A percentile compares a stretch with the other conserved stretches of the same genome.
These are phyloP conservation scores for Solanum hybrid DNA, from an alignment of 305 asterid species.

Conservation along the genomic window DNA sequence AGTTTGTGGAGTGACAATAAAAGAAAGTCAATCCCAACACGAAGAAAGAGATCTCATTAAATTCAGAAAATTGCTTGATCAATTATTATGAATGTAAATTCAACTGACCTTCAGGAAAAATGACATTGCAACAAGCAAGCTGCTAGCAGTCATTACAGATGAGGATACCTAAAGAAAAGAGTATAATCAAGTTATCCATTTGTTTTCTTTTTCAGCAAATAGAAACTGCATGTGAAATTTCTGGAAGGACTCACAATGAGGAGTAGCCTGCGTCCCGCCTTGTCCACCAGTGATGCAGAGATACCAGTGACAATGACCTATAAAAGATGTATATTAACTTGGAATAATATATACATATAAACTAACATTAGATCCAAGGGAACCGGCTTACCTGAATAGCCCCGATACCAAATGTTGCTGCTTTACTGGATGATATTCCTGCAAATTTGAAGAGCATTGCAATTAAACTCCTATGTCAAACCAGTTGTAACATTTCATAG, in stretches of 20 bases:
- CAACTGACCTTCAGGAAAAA: constrained; percentile 54
- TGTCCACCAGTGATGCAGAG: constrained; percentile 57
- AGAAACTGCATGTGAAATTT: neutral
- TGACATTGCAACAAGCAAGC: constrained; percentile 54
- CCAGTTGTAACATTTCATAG: neutral
- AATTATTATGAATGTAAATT: neutral
- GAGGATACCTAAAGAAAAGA: constrained; percentile 45
- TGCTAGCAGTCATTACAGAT: constrained; percentile 45
- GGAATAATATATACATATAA: neutral
- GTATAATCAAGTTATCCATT: neutral
- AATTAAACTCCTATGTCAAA: neutral
- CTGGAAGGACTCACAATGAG: constrained; percentile 42
- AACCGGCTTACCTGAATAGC: constrained; percentile 51
- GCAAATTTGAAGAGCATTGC: constrained; percentile 9
- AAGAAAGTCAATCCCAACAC: neutral
- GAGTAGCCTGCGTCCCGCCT: constrained; percentile 73
- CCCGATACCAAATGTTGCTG: constrained; percentile 71
- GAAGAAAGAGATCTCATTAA: neutral
- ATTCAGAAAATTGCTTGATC: neutral
- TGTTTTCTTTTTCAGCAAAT: constrained; percentile 1
- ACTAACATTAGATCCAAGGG: neutral
- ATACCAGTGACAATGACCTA: constrained; percentile 70
- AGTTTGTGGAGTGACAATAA: neutral
- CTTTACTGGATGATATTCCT: constrained; percentile 71
- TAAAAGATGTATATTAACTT: neutral